phyloP scores from a whole-genome alignment of 1,139 yeast species.

The Debaryomycetaceae sp. region DNA sequence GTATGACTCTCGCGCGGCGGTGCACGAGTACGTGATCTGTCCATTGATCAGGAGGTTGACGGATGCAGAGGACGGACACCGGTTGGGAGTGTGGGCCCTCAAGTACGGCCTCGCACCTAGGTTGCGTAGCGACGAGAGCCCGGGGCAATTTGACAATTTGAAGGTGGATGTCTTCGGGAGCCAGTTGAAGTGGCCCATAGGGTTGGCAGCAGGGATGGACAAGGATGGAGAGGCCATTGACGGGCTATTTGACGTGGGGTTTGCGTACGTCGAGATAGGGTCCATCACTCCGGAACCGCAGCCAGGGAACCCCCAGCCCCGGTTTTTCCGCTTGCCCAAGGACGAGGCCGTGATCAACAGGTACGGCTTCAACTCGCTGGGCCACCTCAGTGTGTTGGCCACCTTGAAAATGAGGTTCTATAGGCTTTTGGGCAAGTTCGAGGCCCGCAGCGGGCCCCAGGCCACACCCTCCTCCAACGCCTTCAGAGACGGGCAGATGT shows the following conservation, averaged over 20 bases:
- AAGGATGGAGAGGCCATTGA: slow-evolving; percentile 95
- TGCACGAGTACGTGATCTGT: slow-evolving; percentile 76
- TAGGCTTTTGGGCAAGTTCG: slow-evolving; percentile 24
- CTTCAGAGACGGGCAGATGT: slow-evolving; percentile 58
- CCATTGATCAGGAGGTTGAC: slow-evolving; percentile 71
- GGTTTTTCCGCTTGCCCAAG: slow-evolving; percentile 79
- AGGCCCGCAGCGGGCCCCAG: slow-evolving; percentile 16
- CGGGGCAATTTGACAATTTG: slow-evolving; percentile 48
- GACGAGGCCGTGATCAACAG: slow-evolving; percentile 92
- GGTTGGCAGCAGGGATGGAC: slow-evolving; percentile 95
- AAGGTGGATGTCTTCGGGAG: slow-evolving; percentile 63
- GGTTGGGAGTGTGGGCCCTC: slow-evolving; percentile 65
- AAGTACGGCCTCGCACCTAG: slow-evolving; percentile 68
- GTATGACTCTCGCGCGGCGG: slow-evolving; percentile 75
- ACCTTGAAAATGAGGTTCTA: slow-evolving; percentile 61
- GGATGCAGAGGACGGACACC: slow-evolving; percentile 84
- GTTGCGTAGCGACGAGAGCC: slow-evolving; percentile 44
- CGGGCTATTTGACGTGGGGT: slow-evolving; percentile 71
- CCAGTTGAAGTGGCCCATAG: slow-evolving; percentile 71
- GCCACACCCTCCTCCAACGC: slow-evolving; percentile 47
- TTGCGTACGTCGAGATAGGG: slow-evolving; percentile 89
- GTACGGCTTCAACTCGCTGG: slow-evolving; percentile 91
- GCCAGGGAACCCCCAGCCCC: slow-evolving; percentile 88
- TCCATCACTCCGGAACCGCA: slow-evolving; percentile 91
- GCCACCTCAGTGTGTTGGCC: slow-evolving; percentile 72